Evolutionary conservation across 2,329 filamentous ascomycete genomes (phyloP), one percentile per base, ranked within the genome.

Genomic region (Stemphylium lycopersici): DNA sequence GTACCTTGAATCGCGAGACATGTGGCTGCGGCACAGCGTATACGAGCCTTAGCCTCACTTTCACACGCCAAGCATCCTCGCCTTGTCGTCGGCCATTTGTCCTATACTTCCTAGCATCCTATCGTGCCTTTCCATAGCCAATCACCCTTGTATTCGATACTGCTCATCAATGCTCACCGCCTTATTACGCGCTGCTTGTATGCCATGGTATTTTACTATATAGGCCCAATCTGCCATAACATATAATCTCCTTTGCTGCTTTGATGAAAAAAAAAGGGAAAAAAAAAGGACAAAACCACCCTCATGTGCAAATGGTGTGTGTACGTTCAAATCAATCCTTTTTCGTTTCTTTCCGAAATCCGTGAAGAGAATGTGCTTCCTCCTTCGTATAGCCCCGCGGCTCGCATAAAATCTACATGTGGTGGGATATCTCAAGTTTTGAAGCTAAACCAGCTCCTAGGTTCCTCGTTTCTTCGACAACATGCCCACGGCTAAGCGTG

Each of bases 401-500:
- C 26, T 32, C 22, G 48, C 39, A 18, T 20, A 13, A 22, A 12
- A 39, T 38, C 22, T 39, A 24, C 42, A 33, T 45, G 3, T 29
- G 11, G 5, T 33, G n/a, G 32, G 20, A 45, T 26, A 45, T 45
- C 31, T 3, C 31, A 11, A 11, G 26, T 29, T 10, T 29, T 29
- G 26, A 11, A 29, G 26, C 26, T 29, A 10, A 10, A 11, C 26
- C 26, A 29, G 26, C 26, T 11, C 26, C 8, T 29, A 29, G 26
- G 26, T 2, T 29, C 26, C 26, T 29, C 26, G 5, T 4, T 12
- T 15, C 26, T 16, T 42, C 26, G 10, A 22, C 32, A 26, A 41
- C 4, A 26, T 29, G 4, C 12, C 12, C 16, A 32, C 40, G 32
- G 12, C 48, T 58, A 69, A 55, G 68, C 52, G 31, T 65, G 62